Base-by-base conservation (phyloP, 805 yeast genomes). In the Ogataea pilisensis region DNA sequence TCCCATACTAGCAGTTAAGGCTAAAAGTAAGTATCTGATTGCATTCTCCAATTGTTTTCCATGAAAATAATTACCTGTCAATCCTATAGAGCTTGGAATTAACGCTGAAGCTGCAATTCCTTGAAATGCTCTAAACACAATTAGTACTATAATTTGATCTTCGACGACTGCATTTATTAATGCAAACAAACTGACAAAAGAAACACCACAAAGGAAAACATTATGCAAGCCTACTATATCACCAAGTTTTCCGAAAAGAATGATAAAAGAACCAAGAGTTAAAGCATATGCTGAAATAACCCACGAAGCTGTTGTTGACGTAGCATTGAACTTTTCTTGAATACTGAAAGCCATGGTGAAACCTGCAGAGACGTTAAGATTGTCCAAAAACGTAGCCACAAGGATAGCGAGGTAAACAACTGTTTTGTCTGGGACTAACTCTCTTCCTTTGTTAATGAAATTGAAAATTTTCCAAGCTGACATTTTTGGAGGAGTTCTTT, bases 241-340 rank as follows among this genome's bases (percentile, higher is more conserved):
- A 5, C 66, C 66, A 2, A 70, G 25, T 39, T 69, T 66, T 17
- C 77, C 76, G 36, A 64, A 56, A 3, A 69, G 34, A 28, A 71
- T 60, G 28, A 71, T 71, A 45, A 70, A 70, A 1, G 73, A 58
- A 8, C 73, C 73, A 20, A 71, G 49, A 0, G 76, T 69, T 12
- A 72, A 48, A 1, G 74, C 66, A 51, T 71, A 72, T 0, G 69
- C 66, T 2, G 75, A 63, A 5, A 72, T 42, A 0, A 65, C 65
- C 77, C 77, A 72, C 2, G 56, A 37, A 2, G 53, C 54, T 61
- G 39, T 75, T 63, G 39, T 43, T 55, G 36, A 68, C 51, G 26
- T 57, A 54, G 50, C 65, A 60, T 45, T 53, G 62, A 54, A 72
- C 53, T 51, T 62, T 58, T 53, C 67, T 69, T 37, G 72, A 22